These are phyloP conservation scores for Gardenia jasminoides DNA, from an alignment of 257 asterid genomes.

Conservation along the genomic window DNA sequence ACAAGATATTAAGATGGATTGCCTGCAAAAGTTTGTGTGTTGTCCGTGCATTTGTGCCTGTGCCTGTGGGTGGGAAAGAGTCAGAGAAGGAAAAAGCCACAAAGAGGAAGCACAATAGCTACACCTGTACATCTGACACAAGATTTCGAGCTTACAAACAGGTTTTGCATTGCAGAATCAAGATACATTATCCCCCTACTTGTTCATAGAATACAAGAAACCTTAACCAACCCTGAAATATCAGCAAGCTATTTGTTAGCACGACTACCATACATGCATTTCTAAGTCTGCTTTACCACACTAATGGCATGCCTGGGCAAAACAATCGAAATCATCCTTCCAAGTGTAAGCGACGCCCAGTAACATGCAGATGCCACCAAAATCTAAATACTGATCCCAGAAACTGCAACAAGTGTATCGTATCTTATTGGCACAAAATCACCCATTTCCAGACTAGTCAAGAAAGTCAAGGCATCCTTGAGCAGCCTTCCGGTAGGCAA, in stretches of 20 bases:
- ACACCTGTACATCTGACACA: background rate
- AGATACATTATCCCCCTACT: background rate
- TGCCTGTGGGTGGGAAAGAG: no score
- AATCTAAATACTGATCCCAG: background rate
- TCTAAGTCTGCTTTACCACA: background rate
- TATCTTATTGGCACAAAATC: background rate
- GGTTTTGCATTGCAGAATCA: background rate
- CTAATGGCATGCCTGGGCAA: background rate
- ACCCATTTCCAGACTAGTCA: background rate
- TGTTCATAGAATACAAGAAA: background rate
- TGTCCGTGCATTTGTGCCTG: no score
- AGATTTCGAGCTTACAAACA: background rate
- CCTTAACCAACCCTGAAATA: background rate
- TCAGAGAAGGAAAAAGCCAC: no score
- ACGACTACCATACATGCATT: background rate
- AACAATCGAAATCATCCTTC: background rate
- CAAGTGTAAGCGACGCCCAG: background rate
- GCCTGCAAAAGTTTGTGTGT: no score
- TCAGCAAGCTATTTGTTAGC: background rate
- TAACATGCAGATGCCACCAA: background rate
- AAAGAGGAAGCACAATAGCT: background rate
- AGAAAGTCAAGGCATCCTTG: background rate
- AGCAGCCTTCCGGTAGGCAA: background rate
- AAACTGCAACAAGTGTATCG: background rate
- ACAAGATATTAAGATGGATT: no score